Conservation (phyloP, 768 basidiomycete genomes). For the Hericium coralloides region DNA sequence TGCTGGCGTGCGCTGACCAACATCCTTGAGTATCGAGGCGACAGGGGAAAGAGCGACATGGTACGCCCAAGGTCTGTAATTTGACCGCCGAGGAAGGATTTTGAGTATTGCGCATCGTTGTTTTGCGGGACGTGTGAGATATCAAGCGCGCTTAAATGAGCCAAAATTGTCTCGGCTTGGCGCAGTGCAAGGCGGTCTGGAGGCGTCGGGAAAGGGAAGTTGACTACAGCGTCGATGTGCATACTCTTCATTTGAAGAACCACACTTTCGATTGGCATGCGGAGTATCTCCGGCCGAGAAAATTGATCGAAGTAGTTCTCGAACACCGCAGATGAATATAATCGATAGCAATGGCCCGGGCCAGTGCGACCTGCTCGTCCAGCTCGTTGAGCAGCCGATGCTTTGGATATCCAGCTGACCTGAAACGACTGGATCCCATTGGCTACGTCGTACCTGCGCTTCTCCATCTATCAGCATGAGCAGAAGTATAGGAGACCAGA, state of each 20-base stretch:
- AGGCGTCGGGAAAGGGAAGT: conserved; percentile 97
- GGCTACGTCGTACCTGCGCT: conserved; percentile 76
- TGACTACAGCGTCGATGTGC: conserved; percentile 93
- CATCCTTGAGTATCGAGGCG: conserved; percentile 95
- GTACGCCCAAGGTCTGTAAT: conserved; percentile 87
- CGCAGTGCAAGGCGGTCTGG: conserved; percentile 70
- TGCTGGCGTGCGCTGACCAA: conserved; percentile 80
- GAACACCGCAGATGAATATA: conserved; percentile 92
- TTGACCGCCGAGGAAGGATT: conserved; percentile 36
- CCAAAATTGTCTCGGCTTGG: conserved; percentile 76
- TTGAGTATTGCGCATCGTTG: conserved; percentile 5
- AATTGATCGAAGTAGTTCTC: conserved; percentile 89
- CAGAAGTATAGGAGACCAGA: background rate
- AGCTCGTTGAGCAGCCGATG: conserved; percentile 53
- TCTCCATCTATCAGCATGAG: too few relatives aligned
- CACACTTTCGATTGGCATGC: conserved; percentile 94
- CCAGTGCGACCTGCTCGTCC: conserved; percentile 97
- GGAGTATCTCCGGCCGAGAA: conserved; percentile 83
- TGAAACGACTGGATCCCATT: conserved; percentile 89
- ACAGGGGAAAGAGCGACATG: conserved; percentile 91
- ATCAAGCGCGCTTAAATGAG: conserved; percentile 75
- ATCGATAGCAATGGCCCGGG: conserved; percentile 95
- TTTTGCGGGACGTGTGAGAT: conserved; percentile 14
- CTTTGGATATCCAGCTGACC: conserved; percentile 62
- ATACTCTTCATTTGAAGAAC: conserved; percentile 99